Evolutionary conservation across 2,329 filamentous ascomycete genomes (phyloP), one percentile per base, ranked within the genome.

Genomic region (Stachybotrys echinatus): DNA sequence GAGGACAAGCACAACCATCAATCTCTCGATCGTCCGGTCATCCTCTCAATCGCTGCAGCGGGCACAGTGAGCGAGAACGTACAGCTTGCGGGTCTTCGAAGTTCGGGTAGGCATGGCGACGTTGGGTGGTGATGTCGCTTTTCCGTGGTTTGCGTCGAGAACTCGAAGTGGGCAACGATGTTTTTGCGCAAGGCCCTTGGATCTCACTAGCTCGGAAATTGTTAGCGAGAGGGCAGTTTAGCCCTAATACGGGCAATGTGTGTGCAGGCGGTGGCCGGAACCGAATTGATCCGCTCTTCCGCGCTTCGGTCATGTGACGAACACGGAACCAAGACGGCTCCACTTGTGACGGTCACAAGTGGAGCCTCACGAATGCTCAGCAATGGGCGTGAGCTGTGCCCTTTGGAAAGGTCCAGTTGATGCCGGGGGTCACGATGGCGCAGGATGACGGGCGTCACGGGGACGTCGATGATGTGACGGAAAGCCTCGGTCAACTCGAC

Each of bases 51-150:
- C 48, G 57, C 48, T 52, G 58, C 57, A 53, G 50, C 51, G 50
- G 54, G 48, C 49, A 22, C 54, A 48, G 55, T 48, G 55, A 34
- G 27, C 14, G 10, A 34, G 52, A 63, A 84, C 83, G 65, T 84
- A 86, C 83, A 85, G 85, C 82, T 88, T 89, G 76, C 85, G 80
- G 74, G 85, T 89, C 77, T 88, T 87, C 69, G 80, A 81, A 63
- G 84, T 79, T 74, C 84, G 79, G 74, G 85, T 88, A 84, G 85
- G 85, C 85, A 85, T 85, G 70, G 73, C 79, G 76, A 71, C 71
- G 72, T 69, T 66, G 66, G 42, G 66, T 65, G 65, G 65, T 71
- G 66, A 67, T 70, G 67, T 70, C 69, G 69, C 67, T 72, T 68
- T 66, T 68, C 66, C 66, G 63, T 57, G 65, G 58, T 63, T 62